Evolutionary conservation across 805 yeast species (phyloP).

Genomic region (Scheffersomyces lignosus): DNA sequence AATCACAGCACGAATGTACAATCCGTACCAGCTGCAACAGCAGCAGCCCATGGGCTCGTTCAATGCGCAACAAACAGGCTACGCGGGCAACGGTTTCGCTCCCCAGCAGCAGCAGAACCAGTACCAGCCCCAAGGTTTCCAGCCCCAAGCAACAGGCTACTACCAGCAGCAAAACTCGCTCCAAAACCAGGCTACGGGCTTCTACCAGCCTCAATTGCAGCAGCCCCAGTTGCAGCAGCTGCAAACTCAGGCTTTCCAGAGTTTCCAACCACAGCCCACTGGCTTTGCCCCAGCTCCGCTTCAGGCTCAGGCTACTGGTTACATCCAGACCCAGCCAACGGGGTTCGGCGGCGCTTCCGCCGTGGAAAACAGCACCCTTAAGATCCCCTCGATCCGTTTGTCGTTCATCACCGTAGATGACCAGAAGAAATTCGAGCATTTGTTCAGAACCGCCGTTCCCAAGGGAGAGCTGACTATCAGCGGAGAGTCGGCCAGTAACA

Average conservation of each 20-base stretch:
- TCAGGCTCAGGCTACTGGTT: constrained; percentile 38
- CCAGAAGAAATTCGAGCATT: constrained; percentile 81
- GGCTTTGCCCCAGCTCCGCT: constrained; percentile 10
- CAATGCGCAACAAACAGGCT: constrained; percentile 25
- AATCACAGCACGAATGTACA: too few relatives aligned
- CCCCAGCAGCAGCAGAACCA: constrained; percentile 16
- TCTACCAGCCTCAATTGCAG: constrained; percentile 31
- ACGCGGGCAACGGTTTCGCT: constrained; percentile 14
- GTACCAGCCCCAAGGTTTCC: constrained; percentile 13
- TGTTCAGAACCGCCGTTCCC: constrained; percentile 78
- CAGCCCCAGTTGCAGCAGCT: constrained; percentile 32
- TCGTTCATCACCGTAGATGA: constrained; percentile 84
- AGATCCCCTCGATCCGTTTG: constrained; percentile 73
- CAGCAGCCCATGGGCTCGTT: constrained; percentile 29
- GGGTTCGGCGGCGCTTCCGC: constrained; percentile 43
- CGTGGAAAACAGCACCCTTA: constrained; percentile 55
- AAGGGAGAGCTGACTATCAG: constrained; percentile 65
- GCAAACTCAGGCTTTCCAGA: constrained; percentile 11
- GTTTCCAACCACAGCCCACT: constrained; percentile 21
- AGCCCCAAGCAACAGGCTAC: constrained; percentile 3
- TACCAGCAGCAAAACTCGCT: constrained; percentile 12
- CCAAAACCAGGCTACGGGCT: constrained; percentile 49
- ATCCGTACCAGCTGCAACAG: constrained; percentile 40
- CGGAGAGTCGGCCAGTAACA: constrained; percentile 75
- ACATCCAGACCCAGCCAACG: constrained; percentile 44